Percentiles rank a stretch among this genome's conserved stretches.
These are phyloP conservation scores for Ceratonia siliqua DNA, from an alignment of 306 rosid species.

Conservation along the genomic window DNA sequence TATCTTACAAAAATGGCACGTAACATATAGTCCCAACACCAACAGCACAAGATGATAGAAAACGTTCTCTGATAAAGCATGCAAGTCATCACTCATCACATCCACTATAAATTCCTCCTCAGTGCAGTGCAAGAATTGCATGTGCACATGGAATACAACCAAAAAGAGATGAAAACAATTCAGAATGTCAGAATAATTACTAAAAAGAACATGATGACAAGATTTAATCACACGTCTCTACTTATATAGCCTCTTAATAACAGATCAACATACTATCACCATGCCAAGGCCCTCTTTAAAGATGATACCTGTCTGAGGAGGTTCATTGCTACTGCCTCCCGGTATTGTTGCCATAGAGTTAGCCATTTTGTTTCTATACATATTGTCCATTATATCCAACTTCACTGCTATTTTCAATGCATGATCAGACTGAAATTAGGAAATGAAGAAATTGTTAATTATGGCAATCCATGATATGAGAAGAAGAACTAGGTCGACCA, in stretches of 20 bases:
- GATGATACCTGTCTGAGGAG: constrained; percentile 65
- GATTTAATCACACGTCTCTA: background rate
- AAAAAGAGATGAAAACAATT: constrained; percentile 16
- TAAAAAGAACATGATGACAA: background rate
- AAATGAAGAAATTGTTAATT: too few species aligned
- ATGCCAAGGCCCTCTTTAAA: constrained; percentile 24
- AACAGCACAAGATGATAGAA: background rate
- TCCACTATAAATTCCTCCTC: background rate
- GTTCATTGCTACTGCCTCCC: constrained; percentile 57
- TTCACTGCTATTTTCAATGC: constrained; percentile 51
- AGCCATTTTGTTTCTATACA: constrained; percentile 52
- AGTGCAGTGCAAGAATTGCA: background rate
- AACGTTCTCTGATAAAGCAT: background rate
- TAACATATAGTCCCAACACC: background rate
- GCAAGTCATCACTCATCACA: background rate
- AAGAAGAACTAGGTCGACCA: too few species aligned
- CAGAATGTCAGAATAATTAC: background rate
- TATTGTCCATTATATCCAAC: constrained; percentile 70
- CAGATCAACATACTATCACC: background rate
- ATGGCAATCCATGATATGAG: too few species aligned
- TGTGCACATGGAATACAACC: background rate
- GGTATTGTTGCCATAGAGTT: constrained; percentile 47
- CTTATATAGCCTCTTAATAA: background rate
- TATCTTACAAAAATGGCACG: too few species aligned
- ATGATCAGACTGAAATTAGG: constrained; percentile 53